Conservation (phyloP, 176 grass and related monocot genomes). For the Canna indica region DNA sequence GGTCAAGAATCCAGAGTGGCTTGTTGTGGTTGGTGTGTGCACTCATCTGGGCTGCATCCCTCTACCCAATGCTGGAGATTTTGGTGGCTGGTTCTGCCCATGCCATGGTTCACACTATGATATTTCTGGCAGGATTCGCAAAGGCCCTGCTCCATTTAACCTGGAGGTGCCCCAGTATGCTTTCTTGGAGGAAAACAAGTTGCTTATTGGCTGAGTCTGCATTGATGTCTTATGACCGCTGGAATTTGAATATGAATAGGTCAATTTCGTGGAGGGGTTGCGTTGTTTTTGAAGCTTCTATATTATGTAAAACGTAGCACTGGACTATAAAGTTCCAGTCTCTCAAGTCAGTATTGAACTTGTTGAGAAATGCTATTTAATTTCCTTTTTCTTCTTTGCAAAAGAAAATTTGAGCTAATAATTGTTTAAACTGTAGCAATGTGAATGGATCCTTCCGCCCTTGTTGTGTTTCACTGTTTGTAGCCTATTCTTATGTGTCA, state of each 20-base stretch:
- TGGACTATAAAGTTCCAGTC: background rate
- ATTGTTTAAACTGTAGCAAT: too few species aligned
- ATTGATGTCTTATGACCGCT: background rate
- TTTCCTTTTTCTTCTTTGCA: background rate
- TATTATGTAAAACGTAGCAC: background rate
- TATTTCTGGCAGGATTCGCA: constrained; percentile 15
- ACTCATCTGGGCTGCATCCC: constrained; percentile 16
- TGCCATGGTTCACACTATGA: constrained; percentile 18
- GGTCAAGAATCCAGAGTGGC: constrained; percentile 12
- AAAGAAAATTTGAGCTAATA: too few species aligned
- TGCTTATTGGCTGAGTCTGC: constrained; percentile 7
- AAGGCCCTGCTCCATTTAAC: constrained; percentile 16
- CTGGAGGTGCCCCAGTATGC: constrained; percentile 2
- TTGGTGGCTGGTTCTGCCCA: constrained; percentile 17
- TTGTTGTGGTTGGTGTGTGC: constrained; percentile 13
- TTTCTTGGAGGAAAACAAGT: constrained; percentile 17
- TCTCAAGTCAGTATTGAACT: too few species aligned
- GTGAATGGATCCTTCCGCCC: too few species aligned
- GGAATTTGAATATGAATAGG: background rate
- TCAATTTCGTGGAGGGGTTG: background rate
- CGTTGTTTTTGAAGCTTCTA: background rate
- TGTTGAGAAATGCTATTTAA: background rate
- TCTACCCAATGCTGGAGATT: constrained; percentile 17
- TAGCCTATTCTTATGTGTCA: too few species aligned
- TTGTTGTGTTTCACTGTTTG: too few species aligned